A percentile compares a stretch with the other conserved stretches of the same genome.
Evolutionary conservation across 176 grass and related monocot species (phyloP).

Genomic region (Lolium multiflorum): DNA sequence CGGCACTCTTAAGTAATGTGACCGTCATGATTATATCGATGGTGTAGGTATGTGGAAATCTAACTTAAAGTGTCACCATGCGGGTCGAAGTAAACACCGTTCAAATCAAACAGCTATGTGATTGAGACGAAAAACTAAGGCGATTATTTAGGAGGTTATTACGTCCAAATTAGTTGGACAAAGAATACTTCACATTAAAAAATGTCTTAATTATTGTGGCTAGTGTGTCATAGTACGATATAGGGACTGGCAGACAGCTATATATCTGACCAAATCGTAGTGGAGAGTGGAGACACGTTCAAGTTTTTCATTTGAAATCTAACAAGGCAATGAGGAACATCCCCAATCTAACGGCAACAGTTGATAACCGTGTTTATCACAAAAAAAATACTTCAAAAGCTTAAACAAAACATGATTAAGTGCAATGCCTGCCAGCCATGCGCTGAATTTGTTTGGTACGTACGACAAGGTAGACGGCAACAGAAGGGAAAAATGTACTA

Average conservation of each 20-base stretch:
- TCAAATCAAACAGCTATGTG: no score
- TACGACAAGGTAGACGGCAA: neutral
- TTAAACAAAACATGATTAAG: neutral
- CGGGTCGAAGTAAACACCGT: no score
- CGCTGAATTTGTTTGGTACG: neutral
- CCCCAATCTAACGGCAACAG: neutral
- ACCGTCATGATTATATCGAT: no score
- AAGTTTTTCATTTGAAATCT: neutral
- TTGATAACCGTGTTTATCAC: neutral
- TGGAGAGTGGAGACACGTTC: neutral
- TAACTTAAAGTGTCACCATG: no score
- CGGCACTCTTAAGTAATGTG: no score
- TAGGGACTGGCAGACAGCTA: neutral
- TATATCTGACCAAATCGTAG: neutral
- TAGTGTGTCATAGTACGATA: neutral
- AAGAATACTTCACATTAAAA: neutral
- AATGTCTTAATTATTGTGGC: neutral
- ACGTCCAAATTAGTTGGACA: neutral
- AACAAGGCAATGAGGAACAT: neutral
- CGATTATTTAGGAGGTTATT: neutral
- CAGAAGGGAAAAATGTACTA: neutral
- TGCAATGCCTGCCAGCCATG: neutral
- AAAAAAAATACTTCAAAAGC: neutral
- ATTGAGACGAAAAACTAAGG: no score
- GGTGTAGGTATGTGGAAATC: no score